These are phyloP conservation scores for Sporothrix inflata DNA, from an alignment of 2,329 filamentous ascomycete species.

Conservation along the genomic window DNA sequence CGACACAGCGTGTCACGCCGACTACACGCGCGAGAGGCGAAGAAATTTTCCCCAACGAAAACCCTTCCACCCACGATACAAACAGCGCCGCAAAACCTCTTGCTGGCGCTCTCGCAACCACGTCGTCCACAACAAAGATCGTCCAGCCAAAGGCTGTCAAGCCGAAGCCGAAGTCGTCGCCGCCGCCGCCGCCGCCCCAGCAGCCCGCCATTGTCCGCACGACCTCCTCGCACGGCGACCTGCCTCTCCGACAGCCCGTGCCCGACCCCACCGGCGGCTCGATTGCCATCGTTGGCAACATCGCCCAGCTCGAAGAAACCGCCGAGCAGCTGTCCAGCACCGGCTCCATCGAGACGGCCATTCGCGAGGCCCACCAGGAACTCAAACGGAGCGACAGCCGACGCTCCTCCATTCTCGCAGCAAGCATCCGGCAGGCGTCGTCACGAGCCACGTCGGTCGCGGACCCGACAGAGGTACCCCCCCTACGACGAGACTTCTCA, in stretches of 20 bases:
- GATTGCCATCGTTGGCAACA: constrained; percentile 66
- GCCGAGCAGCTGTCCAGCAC: constrained; percentile 74
- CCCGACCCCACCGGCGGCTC: constrained; percentile 66
- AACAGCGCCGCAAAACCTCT: not conserved
- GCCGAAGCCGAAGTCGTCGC: not conserved
- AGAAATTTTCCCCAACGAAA: not conserved
- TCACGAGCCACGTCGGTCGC: constrained; percentile 18
- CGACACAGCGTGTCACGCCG: constrained; percentile 16
- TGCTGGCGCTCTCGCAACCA: constrained; percentile 1
- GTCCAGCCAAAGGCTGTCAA: constrained; percentile 29
- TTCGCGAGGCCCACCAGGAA: constrained; percentile 71
- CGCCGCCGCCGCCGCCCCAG: constrained; percentile 17
- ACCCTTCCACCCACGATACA: not conserved
- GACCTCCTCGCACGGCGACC: constrained; percentile 49
- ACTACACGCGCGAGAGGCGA: not conserved
- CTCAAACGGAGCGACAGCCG: constrained; percentile 71
- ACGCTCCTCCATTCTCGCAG: constrained; percentile 63
- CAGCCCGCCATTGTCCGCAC: constrained; percentile 52
- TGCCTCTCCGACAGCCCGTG: constrained; percentile 59
- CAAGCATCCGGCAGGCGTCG: constrained; percentile 43
- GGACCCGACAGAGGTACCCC: constrained; percentile 9
- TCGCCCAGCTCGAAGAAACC: constrained; percentile 73
- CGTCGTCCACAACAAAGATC: constrained; percentile 14
- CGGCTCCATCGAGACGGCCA: constrained; percentile 77
- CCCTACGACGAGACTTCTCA: constrained; percentile 37